A percentile compares a stretch with the other conserved stretches of the same genome.
phyloP scores from a whole-genome alignment of 164 flowering plant species.

The Berberis thunbergii region DNA sequence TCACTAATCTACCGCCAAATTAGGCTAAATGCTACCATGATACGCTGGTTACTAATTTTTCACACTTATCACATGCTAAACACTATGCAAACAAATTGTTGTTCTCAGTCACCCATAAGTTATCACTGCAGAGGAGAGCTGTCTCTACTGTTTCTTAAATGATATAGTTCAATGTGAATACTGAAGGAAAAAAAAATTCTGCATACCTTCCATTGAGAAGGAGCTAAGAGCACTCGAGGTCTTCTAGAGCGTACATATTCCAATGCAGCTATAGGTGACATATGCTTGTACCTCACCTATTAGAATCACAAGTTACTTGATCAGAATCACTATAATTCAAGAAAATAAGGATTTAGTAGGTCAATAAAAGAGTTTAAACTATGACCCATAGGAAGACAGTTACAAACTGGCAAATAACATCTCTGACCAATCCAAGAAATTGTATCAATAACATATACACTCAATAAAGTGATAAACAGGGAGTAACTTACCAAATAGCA shows the following conservation, averaged over 20 bases:
- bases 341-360: neutral
- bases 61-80: neutral
- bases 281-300: constrained; percentile 63
- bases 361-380: no score
- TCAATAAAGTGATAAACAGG: constrained; percentile 1
- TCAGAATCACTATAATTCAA: neutral
- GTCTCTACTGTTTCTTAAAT: neutral
- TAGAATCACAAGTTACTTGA: constrained; percentile 2
- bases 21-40: neutral
- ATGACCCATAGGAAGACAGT: neutral
- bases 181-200: neutral
- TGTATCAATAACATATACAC: neutral
- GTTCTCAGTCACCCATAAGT: neutral
- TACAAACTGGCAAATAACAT: neutral
- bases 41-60: neutral
- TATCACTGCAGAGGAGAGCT: no score
- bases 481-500: constrained; percentile 83
- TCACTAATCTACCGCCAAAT: neutral
- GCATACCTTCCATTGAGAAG: constrained; percentile 68
- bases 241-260: constrained; percentile 68
- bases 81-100: neutral
- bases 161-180: neutral
- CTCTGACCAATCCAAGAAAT: neutral
- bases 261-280: constrained; percentile 64
- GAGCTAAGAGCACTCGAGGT: constrained; percentile 68